phyloP scores from a whole-genome alignment of 495 filamentous ascomycete genomes.

The Aspergillus taichungensis region DNA sequence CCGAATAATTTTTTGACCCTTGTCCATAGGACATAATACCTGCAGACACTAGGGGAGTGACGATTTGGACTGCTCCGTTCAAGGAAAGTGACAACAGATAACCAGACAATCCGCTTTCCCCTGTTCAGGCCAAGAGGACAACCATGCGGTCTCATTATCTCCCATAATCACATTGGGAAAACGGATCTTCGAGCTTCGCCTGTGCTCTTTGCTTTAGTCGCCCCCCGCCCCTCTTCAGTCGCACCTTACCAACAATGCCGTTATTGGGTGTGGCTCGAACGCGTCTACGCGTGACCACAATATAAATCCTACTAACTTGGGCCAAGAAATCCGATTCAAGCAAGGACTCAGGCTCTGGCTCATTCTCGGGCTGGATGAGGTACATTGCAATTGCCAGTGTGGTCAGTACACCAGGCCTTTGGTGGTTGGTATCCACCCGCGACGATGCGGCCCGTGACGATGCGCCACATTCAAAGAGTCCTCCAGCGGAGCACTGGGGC shows the following conservation, averaged over 20 bases:
- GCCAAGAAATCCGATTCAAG: slow-evolving; percentile 10
- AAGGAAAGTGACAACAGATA: too few relatives aligned
- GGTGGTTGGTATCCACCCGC: slow-evolving; percentile 13
- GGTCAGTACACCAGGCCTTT: slow-evolving; percentile 12
- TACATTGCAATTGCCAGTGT: slow-evolving; percentile 7
- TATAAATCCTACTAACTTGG: slow-evolving; percentile 2
- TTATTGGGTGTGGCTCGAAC: slow-evolving; percentile 3
- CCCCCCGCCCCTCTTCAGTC: too few relatives aligned
- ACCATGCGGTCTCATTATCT: too few relatives aligned
- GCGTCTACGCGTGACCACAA: slow-evolving; percentile 9
- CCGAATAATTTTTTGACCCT: too few relatives aligned
- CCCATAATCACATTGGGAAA: too few relatives aligned
- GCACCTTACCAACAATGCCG: background rate
- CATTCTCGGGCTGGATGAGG: slow-evolving; percentile 5
- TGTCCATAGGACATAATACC: too few relatives aligned
- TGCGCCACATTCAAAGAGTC: slow-evolving; percentile 11
- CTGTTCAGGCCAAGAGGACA: too few relatives aligned
- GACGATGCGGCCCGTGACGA: slow-evolving; percentile 11
- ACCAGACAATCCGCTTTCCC: too few relatives aligned
- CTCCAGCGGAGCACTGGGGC: slow-evolving; percentile 7
- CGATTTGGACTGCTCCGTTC: too few relatives aligned
- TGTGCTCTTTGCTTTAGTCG: too few relatives aligned
- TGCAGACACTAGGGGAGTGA: too few relatives aligned
- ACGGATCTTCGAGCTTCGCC: too few relatives aligned
- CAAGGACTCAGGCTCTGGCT: slow-evolving; percentile 4